Base-by-base conservation (phyloP, 352 stramenopile genomes). In the Globisporangium solare region DNA sequence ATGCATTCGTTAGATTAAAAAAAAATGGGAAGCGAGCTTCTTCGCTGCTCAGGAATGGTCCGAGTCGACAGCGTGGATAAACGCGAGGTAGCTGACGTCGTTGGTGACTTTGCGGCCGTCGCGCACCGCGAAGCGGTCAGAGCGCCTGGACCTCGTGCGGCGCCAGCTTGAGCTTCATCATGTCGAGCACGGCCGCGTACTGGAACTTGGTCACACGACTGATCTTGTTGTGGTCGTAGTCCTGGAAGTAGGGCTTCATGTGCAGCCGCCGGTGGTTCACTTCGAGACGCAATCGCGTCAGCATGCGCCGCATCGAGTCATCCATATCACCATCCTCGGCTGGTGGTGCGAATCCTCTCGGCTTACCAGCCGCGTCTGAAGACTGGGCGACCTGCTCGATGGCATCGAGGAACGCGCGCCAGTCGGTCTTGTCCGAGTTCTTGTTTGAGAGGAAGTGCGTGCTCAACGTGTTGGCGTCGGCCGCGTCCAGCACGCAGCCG, bases 221-320 rank as follows among this genome's bases (percentile, higher is more conserved):
- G 53, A 83, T 67, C 37, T 71, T 77, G 65, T 84, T 94, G 64
- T 85, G 79, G 67, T 92, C 82, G 63, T 92, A 92, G 66, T 94
- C 82, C 60, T 92, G 79, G 63, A 91, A 92, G 64, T 92, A 92
- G 22, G 84, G 80, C 70, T 94, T 94, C 76, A 94, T 88, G 67
- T 92, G 76, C 18, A 92, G 47, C 2, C 82, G 76, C 1, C 79
- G 76, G 40, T 84, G 71, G 58, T 76, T 81, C 18, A 92, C 76
- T 47, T 87, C 76, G 21, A 60, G 67, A 2, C 74, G 74, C 22
- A 92, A 42, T 20, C 61, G 70, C 37, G 70, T 73, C 10, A 92
- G 51, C 0, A 88, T 56, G 2, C 54, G 61, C n/a, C 58, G 51
- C 4, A 79, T 56, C 11, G 66, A 63, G n/a, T 76, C 66, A 35